Conservation (phyloP, 345 rosid species). For the Salix udensis region DNA sequence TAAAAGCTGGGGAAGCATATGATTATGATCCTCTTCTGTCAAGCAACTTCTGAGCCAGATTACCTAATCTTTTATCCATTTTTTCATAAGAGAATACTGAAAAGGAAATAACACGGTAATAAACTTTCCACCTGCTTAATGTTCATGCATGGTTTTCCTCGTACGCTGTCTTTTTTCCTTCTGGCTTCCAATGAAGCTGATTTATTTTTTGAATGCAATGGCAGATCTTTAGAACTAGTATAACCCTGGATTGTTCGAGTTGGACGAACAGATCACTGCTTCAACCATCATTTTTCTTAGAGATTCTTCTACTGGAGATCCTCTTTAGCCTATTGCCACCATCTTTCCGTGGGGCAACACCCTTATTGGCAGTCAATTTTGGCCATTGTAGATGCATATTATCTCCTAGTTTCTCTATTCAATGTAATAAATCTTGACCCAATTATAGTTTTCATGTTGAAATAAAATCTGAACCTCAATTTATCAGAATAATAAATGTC, state of each 20-base stretch:
- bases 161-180: too few relatives aligned
- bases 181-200: neutral
- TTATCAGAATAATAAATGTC: neutral
- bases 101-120: neutral
- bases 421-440: slow-evolving; percentile 11
- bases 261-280: neutral
- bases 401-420: neutral
- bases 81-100: neutral
- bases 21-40: slow-evolving; percentile 61
- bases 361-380: slow-evolving; percentile 2
- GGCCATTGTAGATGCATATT: neutral
- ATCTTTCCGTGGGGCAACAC: neutral
- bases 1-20: slow-evolving; percentile 77
- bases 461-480: neutral
- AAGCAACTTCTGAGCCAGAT: slow-evolving; percentile 24
- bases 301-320: neutral
- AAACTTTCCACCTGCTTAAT: neutral
- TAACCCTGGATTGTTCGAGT: neutral
- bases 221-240: neutral
- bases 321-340: neutral
- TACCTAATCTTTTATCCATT: neutral
- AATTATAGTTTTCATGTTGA: neutral
- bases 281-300: neutral
- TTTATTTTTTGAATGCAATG: neutral
- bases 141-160: neutral